A percentile compares a stretch with the other conserved stretches of the same genome.
phyloP scores from a whole-genome alignment of 495 filamentous ascomycete species.

The Neurospora sp. region DNA sequence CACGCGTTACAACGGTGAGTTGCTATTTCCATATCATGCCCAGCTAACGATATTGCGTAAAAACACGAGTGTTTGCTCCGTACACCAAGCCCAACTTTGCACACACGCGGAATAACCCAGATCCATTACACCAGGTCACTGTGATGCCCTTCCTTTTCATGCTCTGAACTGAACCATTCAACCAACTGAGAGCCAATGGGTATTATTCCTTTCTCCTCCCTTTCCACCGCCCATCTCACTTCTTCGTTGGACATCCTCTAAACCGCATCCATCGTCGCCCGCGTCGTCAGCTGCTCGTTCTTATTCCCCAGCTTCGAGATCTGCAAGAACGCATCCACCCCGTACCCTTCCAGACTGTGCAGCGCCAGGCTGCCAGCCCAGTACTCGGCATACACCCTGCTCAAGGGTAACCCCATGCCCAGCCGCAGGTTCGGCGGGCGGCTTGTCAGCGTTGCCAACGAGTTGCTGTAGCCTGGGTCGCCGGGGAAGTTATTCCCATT shows the following conservation, averaged over 20 bases:
- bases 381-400: slow-evolving; percentile 93
- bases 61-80: not conserved
- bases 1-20: not conserved
- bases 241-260: slow-evolving; percentile 24
- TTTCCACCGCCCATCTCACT: not conserved
- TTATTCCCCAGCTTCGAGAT: slow-evolving; percentile 97
- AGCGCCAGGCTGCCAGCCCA: slow-evolving; percentile 92
- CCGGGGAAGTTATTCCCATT: slow-evolving; percentile 2
- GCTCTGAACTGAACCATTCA: not conserved
- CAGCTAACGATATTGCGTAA: not conserved
- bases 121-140: not conserved
- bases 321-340: slow-evolving; percentile 94
- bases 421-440: slow-evolving; percentile 79
- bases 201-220: not conserved
- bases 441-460: slow-evolving; percentile 65
- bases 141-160: not conserved
- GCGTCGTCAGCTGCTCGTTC: slow-evolving; percentile 87
- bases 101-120: not conserved
- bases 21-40: not conserved
- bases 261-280: slow-evolving; percentile 83
- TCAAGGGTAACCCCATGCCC: slow-evolving; percentile 90
- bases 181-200: not conserved
- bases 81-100: not conserved
- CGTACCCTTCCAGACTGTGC: slow-evolving; percentile 91
- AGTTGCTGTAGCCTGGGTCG: slow-evolving; percentile 38